These are phyloP conservation scores for Speleostelium caveatum DNA, from an alignment of 78 protist species.

Conservation along the genomic window DNA sequence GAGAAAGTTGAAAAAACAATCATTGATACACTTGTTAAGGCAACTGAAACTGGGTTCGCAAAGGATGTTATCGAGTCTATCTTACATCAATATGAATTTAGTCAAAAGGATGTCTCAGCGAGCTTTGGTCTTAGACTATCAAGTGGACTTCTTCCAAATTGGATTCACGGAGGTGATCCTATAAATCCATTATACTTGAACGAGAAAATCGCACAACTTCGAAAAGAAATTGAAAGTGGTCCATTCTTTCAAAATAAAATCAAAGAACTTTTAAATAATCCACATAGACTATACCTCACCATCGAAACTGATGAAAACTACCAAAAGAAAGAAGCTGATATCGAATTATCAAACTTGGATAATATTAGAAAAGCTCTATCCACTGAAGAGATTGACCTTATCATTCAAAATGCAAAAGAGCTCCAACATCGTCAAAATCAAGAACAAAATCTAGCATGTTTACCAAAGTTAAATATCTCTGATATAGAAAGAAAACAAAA, in stretches of 20 bases:
- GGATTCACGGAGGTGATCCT: constrained; percentile 76
- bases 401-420: constrained; percentile 21
- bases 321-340: constrained; percentile 14
- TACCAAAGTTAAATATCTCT: constrained; percentile 22
- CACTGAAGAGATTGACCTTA: neutral
- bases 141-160: constrained; percentile 29
- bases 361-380: neutral
- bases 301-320: constrained; percentile 23
- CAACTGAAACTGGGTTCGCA: constrained; percentile 30
- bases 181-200: constrained; percentile 44
- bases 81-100: constrained; percentile 76
- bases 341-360: constrained; percentile 7
- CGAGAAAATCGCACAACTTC: neutral
- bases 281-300: constrained; percentile 30
- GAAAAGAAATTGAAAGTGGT: constrained; percentile 21
- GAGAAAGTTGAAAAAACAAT: constrained; percentile 48
- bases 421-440: constrained; percentile 63
- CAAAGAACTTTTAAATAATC: constrained; percentile 15
- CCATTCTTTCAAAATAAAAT: constrained; percentile 46
- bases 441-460: constrained; percentile 25
- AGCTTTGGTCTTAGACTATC: constrained; percentile 52
- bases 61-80: constrained; percentile 48
- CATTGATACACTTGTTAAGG: constrained; percentile 19
- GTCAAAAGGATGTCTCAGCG: constrained; percentile 70
- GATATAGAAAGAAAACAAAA: constrained; percentile 59